A percentile compares a stretch with the other conserved stretches of the same genome.
Evolutionary conservation across 2,329 filamentous ascomycete species (phyloP).

Genomic region (Diplocarpon rosae): DNA sequence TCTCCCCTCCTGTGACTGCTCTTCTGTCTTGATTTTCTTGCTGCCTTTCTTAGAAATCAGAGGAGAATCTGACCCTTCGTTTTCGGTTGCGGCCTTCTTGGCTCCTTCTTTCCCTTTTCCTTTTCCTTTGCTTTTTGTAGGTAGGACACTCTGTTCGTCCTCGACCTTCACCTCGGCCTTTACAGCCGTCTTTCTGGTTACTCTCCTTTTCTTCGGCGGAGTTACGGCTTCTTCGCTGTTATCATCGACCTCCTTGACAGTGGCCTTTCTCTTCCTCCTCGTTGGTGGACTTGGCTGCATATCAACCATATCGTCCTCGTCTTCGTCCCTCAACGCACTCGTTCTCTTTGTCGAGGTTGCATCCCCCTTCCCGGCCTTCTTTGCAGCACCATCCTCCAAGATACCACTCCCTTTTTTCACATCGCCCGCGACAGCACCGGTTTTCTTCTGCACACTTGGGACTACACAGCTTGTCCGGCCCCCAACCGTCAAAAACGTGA

Average conservation of each 20-base stretch:
- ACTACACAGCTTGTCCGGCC: conserved; percentile 86
- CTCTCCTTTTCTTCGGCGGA: not conserved
- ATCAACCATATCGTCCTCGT: not conserved
- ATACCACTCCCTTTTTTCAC: conserved; percentile 13
- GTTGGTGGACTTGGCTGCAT: not conserved
- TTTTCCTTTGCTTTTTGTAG: not conserved
- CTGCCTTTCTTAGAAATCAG: not conserved
- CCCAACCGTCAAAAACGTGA: conserved; percentile 79
- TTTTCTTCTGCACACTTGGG: conserved; percentile 75
- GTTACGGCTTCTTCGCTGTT: not conserved
- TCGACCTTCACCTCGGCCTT: not conserved
- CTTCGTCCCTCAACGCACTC: not conserved
- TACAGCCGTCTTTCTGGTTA: not conserved
- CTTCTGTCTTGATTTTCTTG: conserved; percentile 2
- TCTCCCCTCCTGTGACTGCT: not conserved
- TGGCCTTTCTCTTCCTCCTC: not conserved
- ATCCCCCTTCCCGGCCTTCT: conserved; percentile 23
- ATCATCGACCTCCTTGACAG: not conserved
- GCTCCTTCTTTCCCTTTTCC: conserved; percentile 2
- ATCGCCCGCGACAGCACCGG: conserved; percentile 22
- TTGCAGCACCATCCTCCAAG: conserved; percentile 9
- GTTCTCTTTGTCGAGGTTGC: conserved; percentile 26
- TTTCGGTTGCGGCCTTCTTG: not conserved
- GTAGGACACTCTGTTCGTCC: not conserved
- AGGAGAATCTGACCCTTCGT: not conserved